phyloP scores from a whole-genome alignment of 345 rosid species.

The Fremontodendron californicum region DNA sequence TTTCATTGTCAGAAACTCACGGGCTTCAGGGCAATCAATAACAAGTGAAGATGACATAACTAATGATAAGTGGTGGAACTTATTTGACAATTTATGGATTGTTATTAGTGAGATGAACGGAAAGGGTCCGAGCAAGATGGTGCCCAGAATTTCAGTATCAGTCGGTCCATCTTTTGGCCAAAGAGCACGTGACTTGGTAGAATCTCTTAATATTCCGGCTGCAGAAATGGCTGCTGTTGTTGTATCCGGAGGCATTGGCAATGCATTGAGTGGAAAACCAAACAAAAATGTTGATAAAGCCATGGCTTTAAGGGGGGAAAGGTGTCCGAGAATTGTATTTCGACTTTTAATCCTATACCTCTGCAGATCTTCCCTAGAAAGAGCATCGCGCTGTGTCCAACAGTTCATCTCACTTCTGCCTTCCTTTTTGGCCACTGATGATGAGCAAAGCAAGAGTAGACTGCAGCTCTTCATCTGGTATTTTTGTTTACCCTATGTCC shows the following conservation, averaged over 20 bases:
- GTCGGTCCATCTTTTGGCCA: slow-evolving; percentile 81
- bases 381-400: slow-evolving; percentile 86
- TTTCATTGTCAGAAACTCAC: slow-evolving; percentile 38
- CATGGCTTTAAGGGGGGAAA: slow-evolving; percentile 89
- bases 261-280: slow-evolving; percentile 79
- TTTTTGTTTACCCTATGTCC: background rate
- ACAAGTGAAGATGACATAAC: slow-evolving; percentile 38
- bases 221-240: slow-evolving; percentile 99
- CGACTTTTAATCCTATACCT: slow-evolving; percentile 77
- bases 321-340: slow-evolving; percentile 86
- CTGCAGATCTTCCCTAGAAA: slow-evolving; percentile 75
- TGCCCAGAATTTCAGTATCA: slow-evolving; percentile 48
- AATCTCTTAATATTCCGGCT: slow-evolving; percentile 92
- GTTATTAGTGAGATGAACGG: slow-evolving; percentile 76
- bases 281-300: slow-evolving; percentile 83
- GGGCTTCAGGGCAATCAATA: slow-evolving; percentile 35
- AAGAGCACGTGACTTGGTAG: slow-evolving; percentile 95
- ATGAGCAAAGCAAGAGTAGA: slow-evolving; percentile 87
- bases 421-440: slow-evolving; percentile 65
- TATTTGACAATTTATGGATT: slow-evolving; percentile 84
- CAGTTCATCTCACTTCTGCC: slow-evolving; percentile 80
- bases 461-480: slow-evolving; percentile 91
- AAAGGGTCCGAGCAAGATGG: slow-evolving; percentile 68
- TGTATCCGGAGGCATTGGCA: slow-evolving; percentile 91
- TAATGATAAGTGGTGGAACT: slow-evolving; percentile 76